Evolutionary conservation across 2,329 filamentous ascomycete species (phyloP), one percentile per base, ranked within the genome.

Genomic region (Leptodontidium sp.): DNA sequence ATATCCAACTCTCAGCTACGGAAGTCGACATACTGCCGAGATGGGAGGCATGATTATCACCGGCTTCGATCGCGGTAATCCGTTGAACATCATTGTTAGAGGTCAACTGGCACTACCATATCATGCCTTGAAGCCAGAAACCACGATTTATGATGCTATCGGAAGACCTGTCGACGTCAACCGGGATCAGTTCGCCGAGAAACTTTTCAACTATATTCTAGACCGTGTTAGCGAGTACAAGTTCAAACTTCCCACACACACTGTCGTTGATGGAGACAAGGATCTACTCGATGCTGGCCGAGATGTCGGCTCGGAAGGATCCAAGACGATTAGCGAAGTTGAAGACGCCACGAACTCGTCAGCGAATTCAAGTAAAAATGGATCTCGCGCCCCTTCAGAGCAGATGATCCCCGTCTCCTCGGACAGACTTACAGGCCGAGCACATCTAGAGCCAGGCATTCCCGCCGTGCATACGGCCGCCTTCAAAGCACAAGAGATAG

Each of bases 21-120:
- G 84, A 9, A 86, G 84, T 70, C 84, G 88, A 62, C 91, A 91
- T 77, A 98, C 94, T 24, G 96, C 93, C 40, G 96, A 99, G 79
- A 97, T 98, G 90, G 96, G 96, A 35, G 96, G 95, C 66, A 97
- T 99, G 85, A 98, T 99, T 69, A 94, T 99, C 70, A 98, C 97
- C 43, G 96, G 96, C 0, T 99, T 98, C 78, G 94, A 98, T 73
- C 89, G 93, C 73, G 97, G 97, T 21, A 99, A 99, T 75, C 96
- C 96, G 5, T 83, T 99, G 74, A 97, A 98, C 78, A 88, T 94
- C 61, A 89, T 99, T 69, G 90, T 99, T 67, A 90, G 96, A 73
- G 94, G 93, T 17, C 97, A 99, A 80, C 86, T 99, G 61, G 92
- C 91, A 32, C 86, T 99, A 24, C 90, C 90, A 17, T 98, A 97